Evolutionary conservation across 768 basidiomycete genomes (phyloP).

Genomic region (Mycena rebaudengoi): DNA sequence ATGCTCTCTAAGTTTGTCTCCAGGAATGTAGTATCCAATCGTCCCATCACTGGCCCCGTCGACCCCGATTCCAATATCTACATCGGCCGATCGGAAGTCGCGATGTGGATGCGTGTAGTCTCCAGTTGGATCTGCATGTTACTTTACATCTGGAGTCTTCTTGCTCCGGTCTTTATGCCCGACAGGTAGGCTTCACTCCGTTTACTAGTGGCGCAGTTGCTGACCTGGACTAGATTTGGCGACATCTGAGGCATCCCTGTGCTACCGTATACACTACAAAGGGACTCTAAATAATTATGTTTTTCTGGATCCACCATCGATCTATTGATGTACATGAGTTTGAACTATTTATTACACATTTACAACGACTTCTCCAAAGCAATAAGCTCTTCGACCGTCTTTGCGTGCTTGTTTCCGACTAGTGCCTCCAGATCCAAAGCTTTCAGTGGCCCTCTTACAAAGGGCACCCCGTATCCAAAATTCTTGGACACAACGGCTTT

Average conservation of each 20-base stretch:
- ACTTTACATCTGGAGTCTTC: slow-evolving; percentile 85
- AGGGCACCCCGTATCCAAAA: slow-evolving; percentile 67
- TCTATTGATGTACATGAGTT: too few relatives aligned
- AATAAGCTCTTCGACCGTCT: slow-evolving; percentile 55
- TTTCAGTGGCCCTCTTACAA: slow-evolving; percentile 60
- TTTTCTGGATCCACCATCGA: background rate
- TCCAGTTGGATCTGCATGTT: slow-evolving; percentile 94
- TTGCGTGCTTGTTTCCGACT: slow-evolving; percentile 47
- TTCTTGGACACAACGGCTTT: slow-evolving; percentile 69
- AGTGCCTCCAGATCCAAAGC: slow-evolving; percentile 47
- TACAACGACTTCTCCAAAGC: slow-evolving; percentile 51
- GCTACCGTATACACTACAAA: too few relatives aligned
- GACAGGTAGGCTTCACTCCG: slow-evolving; percentile 69
- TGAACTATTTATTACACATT: too few relatives aligned
- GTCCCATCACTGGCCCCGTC: slow-evolving; percentile 48
- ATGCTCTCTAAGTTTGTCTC: background rate
- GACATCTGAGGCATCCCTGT: slow-evolving; percentile 33
- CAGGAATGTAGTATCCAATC: slow-evolving; percentile 83
- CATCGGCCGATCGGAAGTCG: slow-evolving; percentile 93
- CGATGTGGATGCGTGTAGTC: slow-evolving; percentile 99
- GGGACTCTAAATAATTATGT: slow-evolving; percentile 1
- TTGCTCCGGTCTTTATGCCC: slow-evolving; percentile 91
- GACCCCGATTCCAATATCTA: slow-evolving; percentile 83
- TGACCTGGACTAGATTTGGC: slow-evolving; percentile 33
- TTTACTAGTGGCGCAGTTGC: background rate